phyloP scores from a whole-genome alignment of 2,329 filamentous ascomycete species.

The Colletotrichum sublineola region DNA sequence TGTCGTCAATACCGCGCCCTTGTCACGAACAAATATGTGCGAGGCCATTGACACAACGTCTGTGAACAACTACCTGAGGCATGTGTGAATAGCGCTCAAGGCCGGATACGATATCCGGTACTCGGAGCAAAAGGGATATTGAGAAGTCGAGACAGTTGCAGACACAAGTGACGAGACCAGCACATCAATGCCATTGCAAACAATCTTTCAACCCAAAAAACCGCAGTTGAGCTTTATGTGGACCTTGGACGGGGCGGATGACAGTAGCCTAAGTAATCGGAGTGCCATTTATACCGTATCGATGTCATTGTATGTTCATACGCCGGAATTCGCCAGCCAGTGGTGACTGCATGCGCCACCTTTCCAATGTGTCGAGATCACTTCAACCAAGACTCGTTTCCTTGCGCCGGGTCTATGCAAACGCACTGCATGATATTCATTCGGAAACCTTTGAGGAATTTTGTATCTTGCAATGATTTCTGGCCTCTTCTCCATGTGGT shows the following conservation, averaged over 20 bases:
- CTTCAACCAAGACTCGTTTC: not conserved
- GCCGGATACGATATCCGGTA: not conserved
- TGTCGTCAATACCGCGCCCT: not conserved
- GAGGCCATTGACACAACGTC: not conserved
- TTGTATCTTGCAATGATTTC: not conserved
- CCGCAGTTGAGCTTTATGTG: no score
- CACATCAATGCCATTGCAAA: no score
- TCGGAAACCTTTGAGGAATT: not conserved
- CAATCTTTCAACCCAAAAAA: not conserved
- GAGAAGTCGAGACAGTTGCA: not conserved
- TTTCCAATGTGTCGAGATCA: not conserved
- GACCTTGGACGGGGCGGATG: not conserved
- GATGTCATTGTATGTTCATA: no score
- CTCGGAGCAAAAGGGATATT: not conserved
- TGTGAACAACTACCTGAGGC: not conserved
- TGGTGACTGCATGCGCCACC: not conserved
- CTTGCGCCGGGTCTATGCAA: not conserved
- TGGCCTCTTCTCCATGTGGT: not conserved
- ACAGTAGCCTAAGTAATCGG: not conserved
- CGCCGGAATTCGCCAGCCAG: not conserved
- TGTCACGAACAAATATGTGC: not conserved
- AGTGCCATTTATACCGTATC: not conserved
- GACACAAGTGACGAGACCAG: not conserved
- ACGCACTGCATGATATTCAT: not conserved
- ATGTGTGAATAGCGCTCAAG: not conserved